A percentile compares a stretch with the other conserved stretches of the same genome.
phyloP scores from a whole-genome alignment of 345 rosid species.

The Barbarea vulgaris region DNA sequence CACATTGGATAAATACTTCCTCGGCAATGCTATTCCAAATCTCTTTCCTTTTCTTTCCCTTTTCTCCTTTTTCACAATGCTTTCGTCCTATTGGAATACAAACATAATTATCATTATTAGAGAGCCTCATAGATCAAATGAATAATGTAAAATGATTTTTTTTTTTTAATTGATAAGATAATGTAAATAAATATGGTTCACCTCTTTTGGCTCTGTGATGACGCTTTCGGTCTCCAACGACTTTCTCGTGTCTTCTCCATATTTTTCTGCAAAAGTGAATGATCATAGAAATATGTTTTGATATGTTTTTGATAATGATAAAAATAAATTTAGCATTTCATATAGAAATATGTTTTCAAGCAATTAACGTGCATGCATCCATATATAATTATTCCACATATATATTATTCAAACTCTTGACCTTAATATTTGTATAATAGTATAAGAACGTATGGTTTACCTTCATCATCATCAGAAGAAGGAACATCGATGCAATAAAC shows the following conservation, averaged over 20 bases:
- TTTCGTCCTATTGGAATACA: slow-evolving; percentile 22
- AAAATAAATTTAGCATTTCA: not conserved
- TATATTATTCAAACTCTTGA: not conserved
- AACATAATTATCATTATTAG: not conserved
- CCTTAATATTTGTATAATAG: not conserved
- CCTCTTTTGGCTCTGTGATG: slow-evolving; percentile 36
- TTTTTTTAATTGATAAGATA: too few species aligned
- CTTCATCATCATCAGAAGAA: slow-evolving; percentile 30
- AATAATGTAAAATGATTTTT: not conserved
- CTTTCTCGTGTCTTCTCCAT: slow-evolving; percentile 29
- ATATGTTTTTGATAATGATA: not conserved
- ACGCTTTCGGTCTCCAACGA: slow-evolving; percentile 32
- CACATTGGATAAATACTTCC: slow-evolving; percentile 37
- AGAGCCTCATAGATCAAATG: not conserved
- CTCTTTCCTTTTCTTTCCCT: slow-evolving; percentile 34
- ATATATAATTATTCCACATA: not conserved
- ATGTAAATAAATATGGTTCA: not conserved
- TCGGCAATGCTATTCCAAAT: slow-evolving; percentile 37
- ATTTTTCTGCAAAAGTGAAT: slow-evolving; percentile 27
- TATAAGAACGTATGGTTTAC: slow-evolving; percentile 16
- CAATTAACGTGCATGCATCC: not conserved
- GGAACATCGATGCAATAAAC: slow-evolving; percentile 45
- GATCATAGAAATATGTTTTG: not conserved
- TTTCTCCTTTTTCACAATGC: slow-evolving; percentile 20
- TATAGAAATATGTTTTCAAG: not conserved